These are phyloP conservation scores for Aethionema arabicum DNA, from an alignment of 345 rosid genomes.

Conservation along the genomic window DNA sequence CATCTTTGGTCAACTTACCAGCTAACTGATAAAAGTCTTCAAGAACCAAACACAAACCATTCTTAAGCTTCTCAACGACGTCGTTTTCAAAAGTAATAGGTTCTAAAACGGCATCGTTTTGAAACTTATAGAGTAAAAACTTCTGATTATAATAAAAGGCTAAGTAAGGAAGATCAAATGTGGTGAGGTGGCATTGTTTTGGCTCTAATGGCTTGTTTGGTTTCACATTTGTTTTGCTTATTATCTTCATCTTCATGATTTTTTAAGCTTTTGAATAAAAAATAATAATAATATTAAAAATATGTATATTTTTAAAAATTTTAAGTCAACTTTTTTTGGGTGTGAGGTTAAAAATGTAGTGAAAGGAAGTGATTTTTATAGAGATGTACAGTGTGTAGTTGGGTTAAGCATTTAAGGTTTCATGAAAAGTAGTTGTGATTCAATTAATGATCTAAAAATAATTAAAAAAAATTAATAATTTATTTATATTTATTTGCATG, in stretches of 20 bases:
- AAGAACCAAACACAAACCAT: conserved; percentile 59
- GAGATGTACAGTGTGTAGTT: conserved; percentile 34
- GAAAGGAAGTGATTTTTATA: conserved; percentile 24
- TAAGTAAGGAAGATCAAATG: conserved; percentile 90
- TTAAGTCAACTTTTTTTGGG: neutral
- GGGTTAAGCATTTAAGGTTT: conserved; percentile 55
- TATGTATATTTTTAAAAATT: too few species aligned
- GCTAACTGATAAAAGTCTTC: conserved; percentile 83
- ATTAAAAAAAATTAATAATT: conserved; percentile 2
- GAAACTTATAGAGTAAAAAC: conserved; percentile 62
- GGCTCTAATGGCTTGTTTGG: conserved; percentile 61
- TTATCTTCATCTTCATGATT: conserved; percentile 44
- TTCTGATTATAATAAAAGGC: conserved; percentile 91
- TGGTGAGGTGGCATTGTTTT: conserved; percentile 64
- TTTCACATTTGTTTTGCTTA: conserved; percentile 53
- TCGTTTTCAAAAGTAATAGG: conserved; percentile 28
- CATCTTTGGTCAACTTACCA: conserved; percentile 80
- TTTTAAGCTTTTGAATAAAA: conserved; percentile 4
- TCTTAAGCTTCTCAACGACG: conserved; percentile 69
- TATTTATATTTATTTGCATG: conserved; percentile 18
- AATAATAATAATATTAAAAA: conserved; percentile 1
- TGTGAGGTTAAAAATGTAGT: neutral
- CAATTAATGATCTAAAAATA: conserved; percentile 23
- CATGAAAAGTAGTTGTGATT: conserved; percentile 48
- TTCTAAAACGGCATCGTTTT: conserved; percentile 31